A percentile compares a stretch with the other conserved stretches of the same genome.
phyloP scores from a whole-genome alignment of 768 basidiomycete genomes.

The Lentinula sp. region DNA sequence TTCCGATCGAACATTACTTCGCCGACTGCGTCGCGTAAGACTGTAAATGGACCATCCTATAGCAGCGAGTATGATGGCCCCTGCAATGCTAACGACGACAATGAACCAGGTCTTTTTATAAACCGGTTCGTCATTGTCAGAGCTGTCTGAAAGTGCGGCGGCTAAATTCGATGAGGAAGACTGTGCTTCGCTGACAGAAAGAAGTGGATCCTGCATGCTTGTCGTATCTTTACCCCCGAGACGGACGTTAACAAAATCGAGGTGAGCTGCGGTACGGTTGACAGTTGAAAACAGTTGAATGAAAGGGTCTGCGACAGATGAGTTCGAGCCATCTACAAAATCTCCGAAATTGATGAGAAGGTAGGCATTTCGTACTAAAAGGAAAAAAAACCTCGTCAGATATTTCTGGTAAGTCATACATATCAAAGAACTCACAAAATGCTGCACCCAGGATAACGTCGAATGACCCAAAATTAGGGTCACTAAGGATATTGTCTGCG shows the following conservation, averaged over 20 bases:
- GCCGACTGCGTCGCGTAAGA: neutral
- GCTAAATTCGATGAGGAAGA: neutral
- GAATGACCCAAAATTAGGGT: neutral
- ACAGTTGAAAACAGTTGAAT: slow-evolving; percentile 16
- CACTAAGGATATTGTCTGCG: neutral
- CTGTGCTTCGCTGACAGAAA: neutral
- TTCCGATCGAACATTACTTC: neutral
- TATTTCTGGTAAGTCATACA: neutral
- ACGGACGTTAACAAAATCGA: slow-evolving; percentile 14
- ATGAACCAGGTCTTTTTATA: neutral
- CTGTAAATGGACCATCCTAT: neutral
- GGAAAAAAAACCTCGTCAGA: neutral
- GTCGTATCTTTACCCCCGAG: slow-evolving; percentile 7
- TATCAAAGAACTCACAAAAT: slow-evolving; percentile 6
- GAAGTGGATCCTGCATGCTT: neutral
- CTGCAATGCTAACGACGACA: neutral
- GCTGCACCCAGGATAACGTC: slow-evolving; percentile 10
- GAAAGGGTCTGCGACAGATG: slow-evolving; percentile 12
- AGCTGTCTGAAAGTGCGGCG: neutral
- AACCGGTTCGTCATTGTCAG: neutral
- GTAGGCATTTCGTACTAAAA: slow-evolving; percentile 15
- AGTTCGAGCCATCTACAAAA: slow-evolving; percentile 14
- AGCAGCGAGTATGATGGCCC: neutral
- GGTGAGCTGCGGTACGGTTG: slow-evolving; percentile 10
- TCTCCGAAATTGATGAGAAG: slow-evolving; percentile 18